phyloP scores from a whole-genome alignment of 2,329 filamentous ascomycete genomes.

The Aureobasidium leucospermi region DNA sequence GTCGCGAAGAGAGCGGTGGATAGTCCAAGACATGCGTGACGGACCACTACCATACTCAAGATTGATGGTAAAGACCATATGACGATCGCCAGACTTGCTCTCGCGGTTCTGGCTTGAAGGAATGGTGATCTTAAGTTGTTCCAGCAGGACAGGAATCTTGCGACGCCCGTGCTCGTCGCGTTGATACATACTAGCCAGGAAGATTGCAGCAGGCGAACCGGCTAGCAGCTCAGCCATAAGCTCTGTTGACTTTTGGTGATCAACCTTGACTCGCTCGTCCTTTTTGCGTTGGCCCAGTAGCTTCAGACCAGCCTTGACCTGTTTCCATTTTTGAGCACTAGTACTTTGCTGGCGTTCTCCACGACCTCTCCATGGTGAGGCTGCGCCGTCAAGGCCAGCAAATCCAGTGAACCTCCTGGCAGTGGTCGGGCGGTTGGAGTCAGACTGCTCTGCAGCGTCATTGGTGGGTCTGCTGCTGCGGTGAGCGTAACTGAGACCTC shows the following conservation, averaged over 20 bases:
- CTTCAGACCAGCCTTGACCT: constrained; percentile 84
- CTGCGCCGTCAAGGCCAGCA: constrained; percentile 27
- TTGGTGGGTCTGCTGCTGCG: constrained; percentile 15
- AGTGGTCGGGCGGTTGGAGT: constrained; percentile 35
- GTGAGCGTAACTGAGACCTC: constrained; percentile 39
- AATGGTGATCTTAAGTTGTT: constrained; percentile 85
- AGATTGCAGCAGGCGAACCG: constrained; percentile 84
- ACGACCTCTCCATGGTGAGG: constrained; percentile 37
- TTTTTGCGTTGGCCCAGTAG: constrained; percentile 71
- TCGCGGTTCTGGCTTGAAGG: constrained; percentile 68
- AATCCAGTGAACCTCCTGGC: constrained; percentile 42
- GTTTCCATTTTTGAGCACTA: constrained; percentile 76
- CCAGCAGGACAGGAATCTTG: constrained; percentile 86
- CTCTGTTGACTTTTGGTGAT: constrained; percentile 92
- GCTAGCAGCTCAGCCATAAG: constrained; percentile 91
- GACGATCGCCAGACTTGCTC: constrained; percentile 53
- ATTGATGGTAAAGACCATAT: constrained; percentile 84
- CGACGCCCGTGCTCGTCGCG: constrained; percentile 93
- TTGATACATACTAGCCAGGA: constrained; percentile 96
- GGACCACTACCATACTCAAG: constrained; percentile 93
- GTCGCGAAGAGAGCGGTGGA: constrained; percentile 78
- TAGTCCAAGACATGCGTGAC: constrained; percentile 94
- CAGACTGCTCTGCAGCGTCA: constrained; percentile 25
- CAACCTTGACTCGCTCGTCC: constrained; percentile 76
- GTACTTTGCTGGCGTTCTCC: constrained; percentile 40